Evolutionary conservation across 2,329 filamentous ascomycete genomes (phyloP).

Genomic region (Microdochium trichocladiopsis): DNA sequence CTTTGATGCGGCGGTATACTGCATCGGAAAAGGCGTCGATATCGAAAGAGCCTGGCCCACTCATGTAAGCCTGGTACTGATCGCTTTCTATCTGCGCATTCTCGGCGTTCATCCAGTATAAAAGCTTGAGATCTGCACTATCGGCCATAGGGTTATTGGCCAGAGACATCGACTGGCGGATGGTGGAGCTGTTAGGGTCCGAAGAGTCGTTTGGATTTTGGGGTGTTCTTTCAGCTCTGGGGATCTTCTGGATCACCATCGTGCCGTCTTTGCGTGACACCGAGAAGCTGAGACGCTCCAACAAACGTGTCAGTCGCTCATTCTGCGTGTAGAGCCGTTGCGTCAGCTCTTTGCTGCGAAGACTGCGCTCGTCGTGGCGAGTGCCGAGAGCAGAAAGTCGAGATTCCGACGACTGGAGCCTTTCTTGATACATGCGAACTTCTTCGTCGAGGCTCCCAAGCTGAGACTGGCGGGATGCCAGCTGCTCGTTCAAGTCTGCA

Average conservation of each 20-base stretch:
- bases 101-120: conserved; percentile 75
- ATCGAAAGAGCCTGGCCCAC: conserved; percentile 70
- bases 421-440: conserved; percentile 60
- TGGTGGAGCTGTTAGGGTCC: conserved; percentile 40
- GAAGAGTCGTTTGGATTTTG: conserved; percentile 53
- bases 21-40: conserved; percentile 79
- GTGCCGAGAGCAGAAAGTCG: conserved; percentile 42
- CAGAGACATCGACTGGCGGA: conserved; percentile 46
- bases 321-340: conserved; percentile 78
- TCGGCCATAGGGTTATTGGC: conserved; percentile 50
- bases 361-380: conserved; percentile 63
- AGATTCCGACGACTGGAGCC: conserved; percentile 46
- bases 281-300: conserved; percentile 82
- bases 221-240: conserved; percentile 50
- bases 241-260: conserved; percentile 69
- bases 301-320: conserved; percentile 71
- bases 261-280: conserved; percentile 65
- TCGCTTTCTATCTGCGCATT: conserved; percentile 60
- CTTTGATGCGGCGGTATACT: conserved; percentile 82
- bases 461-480: conserved; percentile 70
- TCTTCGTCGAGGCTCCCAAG: conserved; percentile 72
- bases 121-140: conserved; percentile 60
- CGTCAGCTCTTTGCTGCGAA: conserved; percentile 74
- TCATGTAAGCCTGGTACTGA: conserved; percentile 70
- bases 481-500: conserved; percentile 57